phyloP scores from a whole-genome alignment of 352 stramenopile species.

The Phytophthora hibernalis region DNA sequence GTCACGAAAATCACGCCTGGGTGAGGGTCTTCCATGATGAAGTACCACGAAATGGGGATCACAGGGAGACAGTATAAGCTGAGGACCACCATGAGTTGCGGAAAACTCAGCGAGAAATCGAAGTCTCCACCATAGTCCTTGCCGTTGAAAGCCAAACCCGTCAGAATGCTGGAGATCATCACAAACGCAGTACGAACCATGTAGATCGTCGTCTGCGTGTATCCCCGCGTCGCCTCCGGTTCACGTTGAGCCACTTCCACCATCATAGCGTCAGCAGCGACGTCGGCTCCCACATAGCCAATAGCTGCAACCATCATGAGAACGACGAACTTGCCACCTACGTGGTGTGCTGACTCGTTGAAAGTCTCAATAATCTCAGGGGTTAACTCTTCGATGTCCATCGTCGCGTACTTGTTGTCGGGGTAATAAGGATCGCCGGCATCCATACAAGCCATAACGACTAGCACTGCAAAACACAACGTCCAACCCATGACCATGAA shows the following conservation, averaged over 20 bases:
- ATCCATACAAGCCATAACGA: slow-evolving; percentile 49
- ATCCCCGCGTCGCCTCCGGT: slow-evolving; percentile 36
- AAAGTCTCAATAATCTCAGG: slow-evolving; percentile 36
- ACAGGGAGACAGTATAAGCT: slow-evolving; percentile 45
- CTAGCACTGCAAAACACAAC: slow-evolving; percentile 48
- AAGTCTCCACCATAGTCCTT: slow-evolving; percentile 60
- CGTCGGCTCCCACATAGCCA: slow-evolving; percentile 53
- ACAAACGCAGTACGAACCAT: slow-evolving; percentile 51
- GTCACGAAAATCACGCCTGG: slow-evolving; percentile 36
- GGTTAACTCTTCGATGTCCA: slow-evolving; percentile 26
- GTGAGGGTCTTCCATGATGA: slow-evolving; percentile 50
- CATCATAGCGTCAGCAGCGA: slow-evolving; percentile 53
- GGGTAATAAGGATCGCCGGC: slow-evolving; percentile 57
- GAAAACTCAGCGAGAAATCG: slow-evolving; percentile 54
- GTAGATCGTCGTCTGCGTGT: slow-evolving; percentile 47
- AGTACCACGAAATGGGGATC: slow-evolving; percentile 58
- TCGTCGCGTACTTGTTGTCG: slow-evolving; percentile 29
- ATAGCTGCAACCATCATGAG: slow-evolving; percentile 59
- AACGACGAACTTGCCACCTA: slow-evolving; percentile 51
- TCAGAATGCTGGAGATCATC: slow-evolving; percentile 46
- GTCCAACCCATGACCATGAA: slow-evolving; percentile 70
- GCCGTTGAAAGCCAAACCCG: slow-evolving; percentile 57
- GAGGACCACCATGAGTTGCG: slow-evolving; percentile 50
- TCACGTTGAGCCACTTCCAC: slow-evolving; percentile 52
- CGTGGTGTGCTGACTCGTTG: slow-evolving; percentile 39